Evolutionary conservation across 257 asterid genomes (phyloP).

Genomic region (Henckelia pumila): DNA sequence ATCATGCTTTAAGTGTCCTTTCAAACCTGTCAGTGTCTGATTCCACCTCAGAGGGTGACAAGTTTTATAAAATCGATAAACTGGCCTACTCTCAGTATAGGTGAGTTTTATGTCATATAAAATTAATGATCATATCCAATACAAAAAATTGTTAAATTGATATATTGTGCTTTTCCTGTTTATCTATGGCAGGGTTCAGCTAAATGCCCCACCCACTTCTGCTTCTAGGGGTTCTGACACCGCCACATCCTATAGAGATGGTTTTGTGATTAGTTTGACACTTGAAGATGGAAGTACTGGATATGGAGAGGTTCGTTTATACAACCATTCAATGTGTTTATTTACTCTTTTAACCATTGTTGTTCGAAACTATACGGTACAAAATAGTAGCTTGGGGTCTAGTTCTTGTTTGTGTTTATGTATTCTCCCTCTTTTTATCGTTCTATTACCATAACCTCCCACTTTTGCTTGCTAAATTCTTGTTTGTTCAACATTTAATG

Average conservation of each 20-base stretch:
- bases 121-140: conserved; percentile 7
- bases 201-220: conserved; percentile 90
- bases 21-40: conserved; percentile 46
- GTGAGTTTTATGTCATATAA: conserved; percentile 40
- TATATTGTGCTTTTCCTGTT: conserved; percentile 10
- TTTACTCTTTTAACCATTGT: too few species aligned
- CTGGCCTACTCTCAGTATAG: conserved; percentile 73
- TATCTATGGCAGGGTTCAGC: conserved; percentile 59
- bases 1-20: conserved; percentile 54
- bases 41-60: conserved; percentile 32
- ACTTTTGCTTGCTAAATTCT: background rate
- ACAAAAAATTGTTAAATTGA: background rate
- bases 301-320: conserved; percentile 73
- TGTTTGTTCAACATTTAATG: background rate
- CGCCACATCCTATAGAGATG: conserved; percentile 64
- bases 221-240: conserved; percentile 42
- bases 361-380: too few species aligned
- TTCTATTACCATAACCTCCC: conserved; percentile 3
- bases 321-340: conserved; percentile 9
- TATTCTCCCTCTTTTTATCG: background rate
- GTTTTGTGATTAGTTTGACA: conserved; percentile 60
- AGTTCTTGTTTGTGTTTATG: background rate
- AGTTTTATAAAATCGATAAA: conserved; percentile 47
- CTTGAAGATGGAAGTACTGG: conserved; percentile 88
- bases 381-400: too few species aligned